Evolutionary conservation across 2,329 filamentous ascomycete species (phyloP).

Genomic region (Seiridium unicorne): DNA sequence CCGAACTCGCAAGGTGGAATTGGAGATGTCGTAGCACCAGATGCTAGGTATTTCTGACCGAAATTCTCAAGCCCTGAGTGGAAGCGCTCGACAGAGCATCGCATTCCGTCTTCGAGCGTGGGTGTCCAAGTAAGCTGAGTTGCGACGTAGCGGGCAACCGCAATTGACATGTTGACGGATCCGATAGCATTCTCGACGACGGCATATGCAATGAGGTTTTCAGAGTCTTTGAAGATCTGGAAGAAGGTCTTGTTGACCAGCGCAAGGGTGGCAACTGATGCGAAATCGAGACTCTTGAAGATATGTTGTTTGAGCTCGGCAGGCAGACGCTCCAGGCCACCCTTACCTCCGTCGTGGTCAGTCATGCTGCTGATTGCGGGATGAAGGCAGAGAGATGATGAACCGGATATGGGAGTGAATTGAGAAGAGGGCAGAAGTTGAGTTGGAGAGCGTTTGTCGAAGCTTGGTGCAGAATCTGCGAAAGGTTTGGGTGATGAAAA

Average conservation of each 20-base stretch:
- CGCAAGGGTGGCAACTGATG: not conserved
- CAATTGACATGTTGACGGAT: not conserved
- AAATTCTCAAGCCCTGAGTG: not conserved
- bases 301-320: not conserved
- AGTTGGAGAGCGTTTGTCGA: too few relatives aligned
- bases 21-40: not conserved
- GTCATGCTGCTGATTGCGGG: too few relatives aligned
- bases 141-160: not conserved
- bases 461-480: too few relatives aligned
- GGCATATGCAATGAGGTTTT: not conserved
- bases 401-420: too few relatives aligned
- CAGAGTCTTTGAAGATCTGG: not conserved
- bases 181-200: not conserved
- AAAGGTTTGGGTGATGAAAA: too few relatives aligned
- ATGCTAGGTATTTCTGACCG: not conserved
- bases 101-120: not conserved
- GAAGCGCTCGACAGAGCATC: not conserved
- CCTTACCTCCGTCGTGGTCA: too few relatives aligned
- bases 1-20: not conserved
- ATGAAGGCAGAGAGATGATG: too few relatives aligned
- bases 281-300: not conserved
- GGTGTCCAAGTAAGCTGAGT: not conserved
- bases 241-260: not conserved
- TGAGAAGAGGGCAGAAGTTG: too few relatives aligned
- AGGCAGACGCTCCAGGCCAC: too few relatives aligned